Evolutionary conservation across 371 early-diverging fungal genomes (phyloP).

Genomic region (Actinomortierella ambigua): DNA sequence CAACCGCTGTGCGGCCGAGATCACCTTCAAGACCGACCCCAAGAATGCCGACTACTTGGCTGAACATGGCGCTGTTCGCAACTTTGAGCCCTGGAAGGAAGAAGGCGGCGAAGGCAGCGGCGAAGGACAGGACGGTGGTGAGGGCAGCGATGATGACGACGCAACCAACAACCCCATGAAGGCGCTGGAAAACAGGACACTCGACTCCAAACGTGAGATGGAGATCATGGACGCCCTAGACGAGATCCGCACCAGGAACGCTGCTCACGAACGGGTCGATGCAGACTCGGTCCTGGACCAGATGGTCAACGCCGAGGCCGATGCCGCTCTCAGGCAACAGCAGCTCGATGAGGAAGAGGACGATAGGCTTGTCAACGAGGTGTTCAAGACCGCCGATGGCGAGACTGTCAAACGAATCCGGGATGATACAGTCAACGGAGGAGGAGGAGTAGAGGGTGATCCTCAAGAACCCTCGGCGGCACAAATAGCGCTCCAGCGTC

Average conservation of each 20-base stretch:
- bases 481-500: constrained; percentile 43
- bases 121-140: constrained; percentile 61
- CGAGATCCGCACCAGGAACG: constrained; percentile 91
- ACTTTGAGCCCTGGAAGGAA: constrained; percentile 97
- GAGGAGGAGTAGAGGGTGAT: too few relatives aligned
- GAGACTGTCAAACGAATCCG: constrained; percentile 68
- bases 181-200: constrained; percentile 91
- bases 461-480: constrained; percentile 56
- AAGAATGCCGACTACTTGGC: constrained; percentile 94
- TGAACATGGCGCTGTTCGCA: constrained; percentile 93
- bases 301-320: constrained; percentile 54
- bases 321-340: constrained; percentile 39
- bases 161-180: constrained; percentile 93
- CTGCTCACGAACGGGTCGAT: constrained; percentile 78
- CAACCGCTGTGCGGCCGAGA: constrained; percentile 92
- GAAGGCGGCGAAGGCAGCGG: constrained; percentile 17
- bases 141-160: constrained; percentile 61
- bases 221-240: constrained; percentile 96
- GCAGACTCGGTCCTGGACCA: constrained; percentile 64
- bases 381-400: constrained; percentile 75
- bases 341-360: constrained; percentile 71
- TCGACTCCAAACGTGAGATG: constrained; percentile 95
- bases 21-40: constrained; percentile 98
- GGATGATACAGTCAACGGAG: constrained; percentile 50
- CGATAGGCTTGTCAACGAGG: constrained; percentile 63